Base-by-base conservation (phyloP, 345 rosid genomes). In the Zanthoxylum bungeanum region DNA sequence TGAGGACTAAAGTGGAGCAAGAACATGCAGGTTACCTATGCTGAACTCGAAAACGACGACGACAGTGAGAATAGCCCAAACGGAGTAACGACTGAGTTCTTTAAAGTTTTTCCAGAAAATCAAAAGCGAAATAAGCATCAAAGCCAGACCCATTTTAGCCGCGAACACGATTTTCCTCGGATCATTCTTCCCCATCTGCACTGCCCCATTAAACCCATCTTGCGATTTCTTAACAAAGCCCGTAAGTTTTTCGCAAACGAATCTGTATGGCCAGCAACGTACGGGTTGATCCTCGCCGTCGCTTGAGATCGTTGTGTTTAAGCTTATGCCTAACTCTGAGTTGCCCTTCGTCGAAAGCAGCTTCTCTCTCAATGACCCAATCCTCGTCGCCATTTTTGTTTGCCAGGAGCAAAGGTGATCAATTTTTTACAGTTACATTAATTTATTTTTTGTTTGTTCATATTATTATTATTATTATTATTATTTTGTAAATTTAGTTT, bases 1-100 rank as follows among this genome's bases (percentile, higher is more conserved):
- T 44, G 49, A 44, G 49, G 12, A 9, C 9, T 14, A 40, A 63
- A 39, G 7, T 12, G 31, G 24, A 40, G 16, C 6, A 63, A 27
- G 4, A 63, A 42, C 33, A 28, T 12, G 11, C 60, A 62, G 9
- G 46, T 25, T 80, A 91, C 96, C 98, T 44, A 94, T 94, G 2
- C 96, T 94, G 84, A 94, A 94, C 75, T 91, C 98, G 77, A 94
- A 94, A 39, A 94, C 92, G 67, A 92, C 97, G 21, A 91, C 91
- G 56, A 91, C 97, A 6, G 98, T 93, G 22, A 93, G 96, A 78
- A 91, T 81, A 66, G 98, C 97, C 98, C 98, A 93, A 42, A 93
- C 87, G 46, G 81, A 90, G 87, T 91, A 81, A 12, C 87, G 83
- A 46, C 91, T 85, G 57, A 85, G 82, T 52, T 83, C 96, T 53